Percentiles rank a stretch among this genome's conserved stretches.
These are phyloP conservation scores for Phytophthora litchii DNA, from an alignment of 352 stramenopile species.

Conservation along the genomic window DNA sequence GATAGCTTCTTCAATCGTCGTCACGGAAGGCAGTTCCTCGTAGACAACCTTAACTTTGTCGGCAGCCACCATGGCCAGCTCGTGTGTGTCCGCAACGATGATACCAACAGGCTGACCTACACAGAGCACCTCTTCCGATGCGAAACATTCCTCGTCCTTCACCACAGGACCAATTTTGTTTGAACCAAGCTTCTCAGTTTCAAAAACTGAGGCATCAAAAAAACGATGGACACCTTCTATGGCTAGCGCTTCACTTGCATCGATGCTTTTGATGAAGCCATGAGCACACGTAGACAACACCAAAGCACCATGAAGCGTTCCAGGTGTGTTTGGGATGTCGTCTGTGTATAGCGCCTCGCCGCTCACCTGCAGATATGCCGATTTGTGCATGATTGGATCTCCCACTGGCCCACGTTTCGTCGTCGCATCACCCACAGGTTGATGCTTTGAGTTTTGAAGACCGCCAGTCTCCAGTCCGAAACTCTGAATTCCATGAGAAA, in stretches of 20 bases:
- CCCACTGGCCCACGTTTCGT: conserved; percentile 80
- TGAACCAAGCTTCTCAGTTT: conserved; percentile 59
- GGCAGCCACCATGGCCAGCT: conserved; percentile 73
- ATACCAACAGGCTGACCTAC: conserved; percentile 86
- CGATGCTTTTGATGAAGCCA: conserved; percentile 85
- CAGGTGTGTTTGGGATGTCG: conserved; percentile 89
- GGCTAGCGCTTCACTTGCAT: conserved; percentile 77
- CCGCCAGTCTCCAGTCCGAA: conserved; percentile 70
- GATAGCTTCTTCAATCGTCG: conserved; percentile 97
- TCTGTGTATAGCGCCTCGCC: conserved; percentile 96
- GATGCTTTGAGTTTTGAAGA: conserved; percentile 68
- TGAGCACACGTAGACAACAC: conserved; percentile 89
- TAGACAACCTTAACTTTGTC: conserved; percentile 91
- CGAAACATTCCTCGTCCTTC: conserved; percentile 91
- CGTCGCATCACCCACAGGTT: conserved; percentile 41
- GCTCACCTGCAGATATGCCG: conserved; percentile 92
- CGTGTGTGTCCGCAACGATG: conserved; percentile 82
- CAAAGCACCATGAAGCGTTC: conserved; percentile 92
- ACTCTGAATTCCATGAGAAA: conserved; percentile 58
- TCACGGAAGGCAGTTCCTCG: conserved; percentile 86
- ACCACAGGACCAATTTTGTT: conserved; percentile 86
- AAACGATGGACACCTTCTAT: conserved; percentile 91
- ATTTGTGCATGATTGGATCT: conserved; percentile 93
- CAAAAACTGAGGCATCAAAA: conserved; percentile 80
- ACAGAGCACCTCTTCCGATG: conserved; percentile 65